phyloP scores from a whole-genome alignment of 140 eudicot genomes.

The Erigeron philadelphicus region DNA sequence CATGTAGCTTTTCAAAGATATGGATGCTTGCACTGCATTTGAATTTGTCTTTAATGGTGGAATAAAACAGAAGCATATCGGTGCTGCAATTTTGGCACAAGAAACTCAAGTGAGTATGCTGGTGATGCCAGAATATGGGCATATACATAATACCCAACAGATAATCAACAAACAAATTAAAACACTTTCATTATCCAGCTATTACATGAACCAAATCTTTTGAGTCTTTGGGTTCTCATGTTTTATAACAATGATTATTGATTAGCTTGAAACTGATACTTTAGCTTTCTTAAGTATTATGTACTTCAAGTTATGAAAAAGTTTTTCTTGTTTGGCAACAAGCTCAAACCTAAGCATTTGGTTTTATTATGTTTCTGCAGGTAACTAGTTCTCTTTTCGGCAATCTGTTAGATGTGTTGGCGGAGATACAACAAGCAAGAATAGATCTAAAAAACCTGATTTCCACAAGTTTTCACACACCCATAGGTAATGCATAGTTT shows the following conservation, averaged over 20 bases:
- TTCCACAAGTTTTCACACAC: conserved; percentile 40
- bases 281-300: background rate
- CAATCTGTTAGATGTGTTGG: conserved; percentile 57
- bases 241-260: background rate
- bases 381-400: conserved; percentile 24
- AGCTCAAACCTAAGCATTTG: background rate
- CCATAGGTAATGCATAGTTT: conserved; percentile 40
- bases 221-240: conserved; percentile 5
- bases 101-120: conserved; percentile 64
- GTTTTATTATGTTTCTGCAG: background rate
- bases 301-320: background rate
- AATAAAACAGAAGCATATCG: conserved; percentile 33
- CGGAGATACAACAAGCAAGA: conserved; percentile 55
- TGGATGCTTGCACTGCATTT: conserved; percentile 69
- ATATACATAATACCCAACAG: background rate
- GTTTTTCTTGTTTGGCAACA: background rate
- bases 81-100: conserved; percentile 42
- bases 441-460: conserved; percentile 46
- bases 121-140: background rate
- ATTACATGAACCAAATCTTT: background rate
- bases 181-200: background rate
- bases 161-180: background rate
- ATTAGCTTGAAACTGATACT: background rate
- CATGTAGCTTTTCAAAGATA: conserved; percentile 45
- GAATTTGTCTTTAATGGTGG: conserved; percentile 44